Base-by-base conservation (phyloP, 148 eudicot species). In the Mesembryanthemum crystallinum region DNA sequence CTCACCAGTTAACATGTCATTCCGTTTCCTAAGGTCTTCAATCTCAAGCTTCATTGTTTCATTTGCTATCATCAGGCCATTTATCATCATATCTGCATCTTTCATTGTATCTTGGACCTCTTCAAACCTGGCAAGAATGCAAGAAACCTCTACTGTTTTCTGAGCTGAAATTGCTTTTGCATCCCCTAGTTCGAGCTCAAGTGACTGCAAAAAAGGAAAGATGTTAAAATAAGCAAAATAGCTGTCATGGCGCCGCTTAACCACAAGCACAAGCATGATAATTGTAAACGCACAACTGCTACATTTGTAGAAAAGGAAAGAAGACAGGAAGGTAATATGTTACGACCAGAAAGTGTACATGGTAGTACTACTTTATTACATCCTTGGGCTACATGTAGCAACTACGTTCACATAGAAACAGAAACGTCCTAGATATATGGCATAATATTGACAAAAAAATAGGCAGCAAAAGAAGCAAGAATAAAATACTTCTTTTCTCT, bases 21-120 rank as follows among this genome's bases (percentile, higher is more conserved):
- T 84, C 67, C 29, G 80, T 54, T 58, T 81, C 73, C 83, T 94
- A 74, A 89, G 59, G 68, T 77, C 91, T 69, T 82, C 83, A 27
- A 83, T 84, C 70, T 85, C 84, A 82, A 88, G 83, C 87, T 92
- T 91, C 83, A 83, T 62, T 14, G 84, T 81, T 81, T 92, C 89
- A 81, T 96, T 92, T 18, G 87, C 87, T 60, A 88, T 87, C 85
- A 87, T 79, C 72, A 92, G 83, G 73, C 85, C 89, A 73, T 96
- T 91, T 79, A 96, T 83, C 88, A 88, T 85, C 58, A 85, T 74
- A 84, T 89, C 93, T 72, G 95, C 93, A 80, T 96, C 99, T 73
- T 81, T 82, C 83, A 92, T 85, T 64, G 86, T 89, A 66, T 88
- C 88, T 70, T 89, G 93, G 30, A 85, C 90, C 85, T 96, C 97